These are phyloP conservation scores for Phyllosticta capitalensis DNA, from an alignment of 2,329 filamentous ascomycete genomes.

Conservation along the genomic window DNA sequence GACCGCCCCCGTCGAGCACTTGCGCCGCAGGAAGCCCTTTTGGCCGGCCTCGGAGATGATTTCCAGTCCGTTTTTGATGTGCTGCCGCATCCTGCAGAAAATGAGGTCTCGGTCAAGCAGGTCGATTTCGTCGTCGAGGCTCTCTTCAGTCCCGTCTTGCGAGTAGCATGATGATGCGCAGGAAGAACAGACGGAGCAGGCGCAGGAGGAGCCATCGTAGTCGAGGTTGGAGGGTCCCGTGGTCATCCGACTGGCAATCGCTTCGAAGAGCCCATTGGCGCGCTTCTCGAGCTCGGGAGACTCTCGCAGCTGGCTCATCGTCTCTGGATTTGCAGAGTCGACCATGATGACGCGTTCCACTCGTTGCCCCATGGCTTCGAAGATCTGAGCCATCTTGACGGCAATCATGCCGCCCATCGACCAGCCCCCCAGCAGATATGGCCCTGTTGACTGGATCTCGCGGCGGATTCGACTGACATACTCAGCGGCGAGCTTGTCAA, in stretches of 20 bases:
- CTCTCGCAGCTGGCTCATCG: background rate
- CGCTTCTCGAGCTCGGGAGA: background rate
- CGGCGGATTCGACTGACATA: constrained; percentile 14
- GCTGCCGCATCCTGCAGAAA: background rate
- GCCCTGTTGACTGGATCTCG: constrained; percentile 13
- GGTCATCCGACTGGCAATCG: background rate
- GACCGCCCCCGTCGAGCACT: background rate
- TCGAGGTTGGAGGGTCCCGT: background rate
- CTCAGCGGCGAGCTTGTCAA: constrained; percentile 14
- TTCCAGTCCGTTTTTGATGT: background rate
- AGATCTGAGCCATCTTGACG: constrained; percentile 16
- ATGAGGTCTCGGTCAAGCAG: background rate
- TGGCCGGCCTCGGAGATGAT: background rate
- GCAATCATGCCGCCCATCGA: constrained; percentile 16
- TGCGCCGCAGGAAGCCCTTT: background rate
- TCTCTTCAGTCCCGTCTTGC: background rate
- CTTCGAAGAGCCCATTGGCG: background rate
- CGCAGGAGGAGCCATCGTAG: background rate
- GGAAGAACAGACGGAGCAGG: background rate
- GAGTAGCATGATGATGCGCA: background rate
- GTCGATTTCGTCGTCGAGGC: background rate
- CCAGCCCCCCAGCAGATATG: constrained; percentile 14
- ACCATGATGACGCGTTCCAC: constrained; percentile 17
- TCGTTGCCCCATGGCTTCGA: constrained; percentile 13
- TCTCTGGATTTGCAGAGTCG: constrained; percentile 15